Evolutionary conservation across 1,139 yeast genomes (phyloP), one percentile per base, ranked within the genome.

Genomic region (Pichia sp.): DNA sequence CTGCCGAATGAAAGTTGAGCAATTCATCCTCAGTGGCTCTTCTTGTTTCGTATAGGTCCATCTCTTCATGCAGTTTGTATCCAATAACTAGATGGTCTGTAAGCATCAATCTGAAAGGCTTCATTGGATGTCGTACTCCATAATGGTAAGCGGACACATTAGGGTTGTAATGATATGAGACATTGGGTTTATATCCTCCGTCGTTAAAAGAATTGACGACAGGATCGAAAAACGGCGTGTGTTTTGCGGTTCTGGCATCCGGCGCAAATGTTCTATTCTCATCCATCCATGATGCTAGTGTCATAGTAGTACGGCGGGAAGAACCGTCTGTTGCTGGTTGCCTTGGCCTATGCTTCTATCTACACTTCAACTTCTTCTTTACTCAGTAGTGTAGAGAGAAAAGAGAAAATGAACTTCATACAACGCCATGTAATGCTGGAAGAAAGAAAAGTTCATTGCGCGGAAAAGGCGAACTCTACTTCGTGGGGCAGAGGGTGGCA

Each of bases 81-180:
- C 87, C 82, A 25, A 86, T 80, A 44, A 93, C 95, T 58, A 93
- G 72, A 67, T 90, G 97, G 69, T 93, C 98, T 0, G 99, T 93
- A 19, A 93, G 76, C 91, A 91, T 86, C 53, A 93, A 74, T 56
- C 99, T 72, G 68, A 93, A 89, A n/a, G 99, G 99, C 66, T 93
- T 93, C 99, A 93, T 93, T 12, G 99, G 99, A 69, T 93, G 99
- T 55, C 83, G 79, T 0, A 89, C 87, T 13, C 98, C 98, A 69
- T 87, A 90, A 64, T 89, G 97, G 68, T 84, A 89, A 61, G 82
- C 79, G 4, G 89, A 77, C 0, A 86, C 96, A 52, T 85, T 83
- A 37, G 95, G 89, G 66, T 90, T 90, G 69, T 80, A 89, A 67
- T 90, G 97, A 68, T 90, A 90, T 12, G 96, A 87, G 0, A 90